Percentiles rank a stretch among this genome's conserved stretches.
phyloP scores from a whole-genome alignment of 371 early-diverging fungal genomes.

The Vairimorpha ceranae region DNA sequence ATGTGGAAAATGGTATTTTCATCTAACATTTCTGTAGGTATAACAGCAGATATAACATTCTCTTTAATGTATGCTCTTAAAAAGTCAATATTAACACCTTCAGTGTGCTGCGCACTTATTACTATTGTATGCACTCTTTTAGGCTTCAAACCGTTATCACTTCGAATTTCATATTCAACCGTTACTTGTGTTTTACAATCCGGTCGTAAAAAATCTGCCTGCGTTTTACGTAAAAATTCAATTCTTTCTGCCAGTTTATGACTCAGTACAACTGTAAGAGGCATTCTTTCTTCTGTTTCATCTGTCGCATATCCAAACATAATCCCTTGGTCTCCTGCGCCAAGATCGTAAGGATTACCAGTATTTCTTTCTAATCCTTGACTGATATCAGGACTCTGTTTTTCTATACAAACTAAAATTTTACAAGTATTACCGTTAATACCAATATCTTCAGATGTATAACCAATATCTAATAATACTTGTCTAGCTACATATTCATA shows the following conservation, averaged over 20 bases:
- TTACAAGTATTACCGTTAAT: conserved; percentile 91
- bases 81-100: conserved; percentile 72
- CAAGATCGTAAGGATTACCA: conserved; percentile 80
- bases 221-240: conserved; percentile 80
- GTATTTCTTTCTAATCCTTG: conserved; percentile 69
- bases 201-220: conserved; percentile 80
- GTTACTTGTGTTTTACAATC: conserved; percentile 99
- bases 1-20: conserved; percentile 81
- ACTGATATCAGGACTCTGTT: conserved; percentile 94
- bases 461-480: conserved; percentile 91
- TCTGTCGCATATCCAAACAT: conserved; percentile 93
- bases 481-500: conserved; percentile 92
- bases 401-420: conserved; percentile 91
- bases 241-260: conserved; percentile 90
- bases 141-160: conserved; percentile 77
- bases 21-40: conserved; percentile 79
- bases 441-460: conserved; percentile 76
- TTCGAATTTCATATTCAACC: conserved; percentile 87
- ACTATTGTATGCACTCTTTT: conserved; percentile 91
- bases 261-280: conserved; percentile 80
- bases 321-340: conserved; percentile 89
- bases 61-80: conserved; percentile 78
- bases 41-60: conserved; percentile 80
- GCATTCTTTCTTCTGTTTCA: conserved; percentile 97
- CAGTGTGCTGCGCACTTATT: conserved; percentile 91